Conservation (phyloP, 2,329 filamentous ascomycete genomes). For the Verticillium nubilum region DNA sequence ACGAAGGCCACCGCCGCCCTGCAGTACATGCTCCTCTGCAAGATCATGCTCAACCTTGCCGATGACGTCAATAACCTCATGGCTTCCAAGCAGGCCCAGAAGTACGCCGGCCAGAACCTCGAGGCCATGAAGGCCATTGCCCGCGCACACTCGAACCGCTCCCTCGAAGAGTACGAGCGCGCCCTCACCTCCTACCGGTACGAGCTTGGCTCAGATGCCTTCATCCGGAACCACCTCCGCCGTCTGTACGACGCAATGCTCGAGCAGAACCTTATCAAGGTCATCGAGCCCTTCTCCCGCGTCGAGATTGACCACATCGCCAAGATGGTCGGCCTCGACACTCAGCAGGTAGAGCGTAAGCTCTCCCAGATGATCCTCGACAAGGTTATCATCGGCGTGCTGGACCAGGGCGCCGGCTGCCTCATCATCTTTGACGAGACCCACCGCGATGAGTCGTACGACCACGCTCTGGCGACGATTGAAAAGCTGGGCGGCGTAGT, state of each 20-base stretch:
- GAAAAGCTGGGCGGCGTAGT: conserved; percentile 97
- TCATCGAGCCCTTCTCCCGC: conserved; percentile 96
- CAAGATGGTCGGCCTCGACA: conserved; percentile 95
- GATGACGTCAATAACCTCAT: conserved; percentile 96
- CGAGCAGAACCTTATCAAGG: conserved; percentile 99
- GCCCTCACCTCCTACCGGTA: conserved; percentile 86
- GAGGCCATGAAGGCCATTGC: conserved; percentile 99
- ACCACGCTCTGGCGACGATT: conserved; percentile 88
- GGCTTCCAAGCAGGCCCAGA: conserved; percentile 91
- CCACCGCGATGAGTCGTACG: conserved; percentile 87
- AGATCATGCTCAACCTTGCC: conserved; percentile 97
- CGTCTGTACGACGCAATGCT: conserved; percentile 97
- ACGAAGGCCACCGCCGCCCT: conserved; percentile 90
- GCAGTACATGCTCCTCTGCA: conserved; percentile 99
- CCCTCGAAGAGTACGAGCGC: conserved; percentile 93
- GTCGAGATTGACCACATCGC: conserved; percentile 97
- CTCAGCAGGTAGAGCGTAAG: conserved; percentile 95
- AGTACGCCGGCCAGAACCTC: conserved; percentile 91
- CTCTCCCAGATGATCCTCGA: conserved; percentile 99
- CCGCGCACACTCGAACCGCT: conserved; percentile 89
- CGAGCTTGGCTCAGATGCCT: conserved; percentile 89
- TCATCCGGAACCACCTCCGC: conserved; percentile 94
- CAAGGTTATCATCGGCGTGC: conserved; percentile 95
- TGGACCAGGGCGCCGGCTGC: conserved; percentile 96
- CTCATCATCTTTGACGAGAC: conserved; percentile 97